Conservation (phyloP, 2,329 filamentous ascomycete genomes). For the Nigrospora osmanthi region DNA sequence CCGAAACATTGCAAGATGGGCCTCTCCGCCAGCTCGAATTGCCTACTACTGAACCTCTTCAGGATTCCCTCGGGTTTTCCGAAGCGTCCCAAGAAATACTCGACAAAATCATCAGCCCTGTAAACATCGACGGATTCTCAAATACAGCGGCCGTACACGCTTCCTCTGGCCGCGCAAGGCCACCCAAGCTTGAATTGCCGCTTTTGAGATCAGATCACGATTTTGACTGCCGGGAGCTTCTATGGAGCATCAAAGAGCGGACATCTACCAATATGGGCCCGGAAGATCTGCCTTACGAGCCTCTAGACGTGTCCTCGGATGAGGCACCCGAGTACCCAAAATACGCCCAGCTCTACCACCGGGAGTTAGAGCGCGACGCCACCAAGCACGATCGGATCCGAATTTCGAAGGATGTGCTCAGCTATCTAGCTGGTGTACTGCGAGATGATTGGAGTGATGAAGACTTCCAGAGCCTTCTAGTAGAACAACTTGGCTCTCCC, state of each 20-base stretch:
- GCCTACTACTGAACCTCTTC: no score
- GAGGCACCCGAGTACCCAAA: constrained; percentile 16
- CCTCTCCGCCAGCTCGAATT: no score
- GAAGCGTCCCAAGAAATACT: no score
- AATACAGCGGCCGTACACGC: no score
- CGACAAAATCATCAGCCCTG: no score
- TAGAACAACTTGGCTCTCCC: constrained; percentile 3
- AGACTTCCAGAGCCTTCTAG: no score
- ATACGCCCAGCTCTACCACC: constrained; percentile 5
- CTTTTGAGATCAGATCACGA: constrained; percentile 16
- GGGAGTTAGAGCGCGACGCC: constrained; percentile 2
- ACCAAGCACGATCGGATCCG: constrained; percentile 13
- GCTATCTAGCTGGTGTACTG: constrained; percentile 9
- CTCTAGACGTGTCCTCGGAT: constrained; percentile 11
- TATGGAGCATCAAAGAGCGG: constrained; percentile 6
- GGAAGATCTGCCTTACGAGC: constrained; percentile 15
- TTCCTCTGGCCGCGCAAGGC: no score
- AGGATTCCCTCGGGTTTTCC: no score
- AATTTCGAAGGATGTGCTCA: constrained; percentile 11
- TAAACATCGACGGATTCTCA: no score
- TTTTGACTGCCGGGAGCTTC: constrained; percentile 15
- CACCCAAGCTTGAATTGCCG: constrained; percentile 15
- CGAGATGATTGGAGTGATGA: background rate
- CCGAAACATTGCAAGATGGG: no score
- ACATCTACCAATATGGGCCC: constrained; percentile 8